These are phyloP conservation scores for Gonium pectorale DNA, from an alignment of 139 green algal species.

Conservation along the genomic window DNA sequence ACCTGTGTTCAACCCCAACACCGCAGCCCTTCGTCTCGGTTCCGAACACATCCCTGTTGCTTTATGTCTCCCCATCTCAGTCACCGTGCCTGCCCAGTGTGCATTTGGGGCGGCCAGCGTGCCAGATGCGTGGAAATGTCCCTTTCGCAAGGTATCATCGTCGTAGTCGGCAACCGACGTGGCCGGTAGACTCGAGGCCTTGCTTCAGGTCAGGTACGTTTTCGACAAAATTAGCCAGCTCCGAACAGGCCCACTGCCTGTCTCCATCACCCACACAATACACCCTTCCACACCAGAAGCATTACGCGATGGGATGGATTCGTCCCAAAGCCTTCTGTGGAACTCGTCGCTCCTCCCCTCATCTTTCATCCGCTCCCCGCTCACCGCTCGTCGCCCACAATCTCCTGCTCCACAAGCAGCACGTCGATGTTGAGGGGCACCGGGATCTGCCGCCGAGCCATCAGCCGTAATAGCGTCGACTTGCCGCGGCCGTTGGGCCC, in stretches of 20 bases:
- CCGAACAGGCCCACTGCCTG: not conserved
- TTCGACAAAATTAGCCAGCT: no score
- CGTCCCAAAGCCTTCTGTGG: no score
- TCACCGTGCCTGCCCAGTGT: conserved; percentile 3
- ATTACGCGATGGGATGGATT: no score
- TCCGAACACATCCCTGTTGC: no score
- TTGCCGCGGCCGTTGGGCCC: conserved; percentile 89
- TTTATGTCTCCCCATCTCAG: conserved; percentile 39
- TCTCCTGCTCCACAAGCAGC: conserved; percentile 99
- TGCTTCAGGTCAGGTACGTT: no score
- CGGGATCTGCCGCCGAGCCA: conserved; percentile 93
- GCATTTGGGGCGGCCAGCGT: conserved; percentile 11
- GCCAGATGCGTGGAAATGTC: conserved; percentile 34
- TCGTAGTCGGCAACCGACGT: not conserved
- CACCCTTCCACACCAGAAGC: no score
- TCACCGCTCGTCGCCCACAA: conserved; percentile 83
- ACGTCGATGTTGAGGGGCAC: conserved; percentile 97
- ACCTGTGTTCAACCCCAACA: no score
- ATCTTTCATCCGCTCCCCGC: no score
- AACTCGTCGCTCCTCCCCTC: no score
- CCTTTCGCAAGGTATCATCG: conserved; percentile 29
- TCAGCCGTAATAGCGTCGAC: conserved; percentile 96
- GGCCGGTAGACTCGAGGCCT: not conserved
- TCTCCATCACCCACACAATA: no score
- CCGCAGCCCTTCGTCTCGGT: no score